phyloP scores from a whole-genome alignment of 371 early-diverging fungal species.

The Mortierella polycephala region DNA sequence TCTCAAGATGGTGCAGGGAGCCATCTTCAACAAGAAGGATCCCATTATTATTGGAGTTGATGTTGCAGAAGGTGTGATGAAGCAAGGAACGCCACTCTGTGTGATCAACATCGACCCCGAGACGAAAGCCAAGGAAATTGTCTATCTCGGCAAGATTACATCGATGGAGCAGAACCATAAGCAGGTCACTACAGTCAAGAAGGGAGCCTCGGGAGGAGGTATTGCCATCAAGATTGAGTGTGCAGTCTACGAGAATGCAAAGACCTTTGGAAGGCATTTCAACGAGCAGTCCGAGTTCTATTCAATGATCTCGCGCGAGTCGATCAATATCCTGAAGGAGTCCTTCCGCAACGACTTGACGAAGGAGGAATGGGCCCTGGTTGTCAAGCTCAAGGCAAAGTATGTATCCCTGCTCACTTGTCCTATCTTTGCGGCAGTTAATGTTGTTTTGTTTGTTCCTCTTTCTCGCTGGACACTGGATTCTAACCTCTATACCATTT shows the following conservation, averaged over 20 bases:
- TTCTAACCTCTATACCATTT: background rate
- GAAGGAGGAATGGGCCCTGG: slow-evolving; percentile 94
- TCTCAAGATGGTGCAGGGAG: slow-evolving; percentile 94
- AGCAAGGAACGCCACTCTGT: slow-evolving; percentile 96
- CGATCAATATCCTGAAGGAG: slow-evolving; percentile 98
- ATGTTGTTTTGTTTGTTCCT: background rate
- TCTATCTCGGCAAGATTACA: slow-evolving; percentile 92
- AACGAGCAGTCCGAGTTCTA: slow-evolving; percentile 87
- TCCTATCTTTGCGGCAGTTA: background rate
- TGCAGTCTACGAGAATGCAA: slow-evolving; percentile 86
- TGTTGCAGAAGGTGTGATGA: slow-evolving; percentile 94
- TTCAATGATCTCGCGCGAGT: slow-evolving; percentile 86
- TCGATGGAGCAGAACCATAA: slow-evolving; percentile 98
- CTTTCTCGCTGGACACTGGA: background rate
- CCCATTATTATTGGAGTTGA: slow-evolving; percentile 99
- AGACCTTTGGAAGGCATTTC: slow-evolving; percentile 97
- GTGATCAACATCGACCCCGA: slow-evolving; percentile 87
- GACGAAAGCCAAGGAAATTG: slow-evolving; percentile 75
- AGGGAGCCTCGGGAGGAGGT: slow-evolving; percentile 87
- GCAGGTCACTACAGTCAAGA: slow-evolving; percentile 83
- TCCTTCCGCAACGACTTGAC: slow-evolving; percentile 95
- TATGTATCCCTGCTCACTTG: slow-evolving; percentile 18
- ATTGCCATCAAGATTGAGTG: slow-evolving; percentile 98
- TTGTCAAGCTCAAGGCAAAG: slow-evolving; percentile 82
- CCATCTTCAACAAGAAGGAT: slow-evolving; percentile 96